Conservation (phyloP, 208 protist species). For the Acanthamoeba lenticulata region DNA sequence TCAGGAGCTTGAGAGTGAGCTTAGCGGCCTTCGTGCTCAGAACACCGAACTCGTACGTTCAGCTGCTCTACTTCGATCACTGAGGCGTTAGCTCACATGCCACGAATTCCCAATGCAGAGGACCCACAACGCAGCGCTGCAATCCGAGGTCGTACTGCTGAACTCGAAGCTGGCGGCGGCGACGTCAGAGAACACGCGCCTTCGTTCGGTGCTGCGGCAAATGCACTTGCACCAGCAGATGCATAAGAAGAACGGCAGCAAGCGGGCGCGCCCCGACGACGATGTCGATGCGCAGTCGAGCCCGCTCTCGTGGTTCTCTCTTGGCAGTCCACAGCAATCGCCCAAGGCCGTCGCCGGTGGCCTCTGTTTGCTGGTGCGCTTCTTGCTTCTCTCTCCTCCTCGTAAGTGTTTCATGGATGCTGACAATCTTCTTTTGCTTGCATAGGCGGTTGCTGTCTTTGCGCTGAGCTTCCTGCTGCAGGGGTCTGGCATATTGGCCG, state of each 20-base stretch:
- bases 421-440: background rate
- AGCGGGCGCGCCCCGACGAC: background rate
- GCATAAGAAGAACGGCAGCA: background rate
- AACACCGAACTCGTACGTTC: background rate
- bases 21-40: background rate
- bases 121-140: background rate
- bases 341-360: background rate
- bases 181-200: background rate
- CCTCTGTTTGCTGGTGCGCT: background rate
- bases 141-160: constrained; percentile 45
- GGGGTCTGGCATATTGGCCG: background rate
- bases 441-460: background rate
- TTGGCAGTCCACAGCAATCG: background rate
- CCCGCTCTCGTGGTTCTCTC: background rate
- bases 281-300: background rate
- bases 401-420: background rate
- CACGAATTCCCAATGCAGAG: background rate
- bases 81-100: background rate
- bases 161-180: background rate
- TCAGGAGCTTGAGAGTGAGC: constrained; percentile 67
- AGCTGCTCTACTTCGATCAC: background rate
- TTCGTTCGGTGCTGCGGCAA: background rate
- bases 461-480: constrained; percentile 31
- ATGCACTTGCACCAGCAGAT: background rate
- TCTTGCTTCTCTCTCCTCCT: background rate